Evolutionary conservation across 1,284 basidiomycete species (phyloP).

Genomic region (Cryptococcus depauperatus): DNA sequence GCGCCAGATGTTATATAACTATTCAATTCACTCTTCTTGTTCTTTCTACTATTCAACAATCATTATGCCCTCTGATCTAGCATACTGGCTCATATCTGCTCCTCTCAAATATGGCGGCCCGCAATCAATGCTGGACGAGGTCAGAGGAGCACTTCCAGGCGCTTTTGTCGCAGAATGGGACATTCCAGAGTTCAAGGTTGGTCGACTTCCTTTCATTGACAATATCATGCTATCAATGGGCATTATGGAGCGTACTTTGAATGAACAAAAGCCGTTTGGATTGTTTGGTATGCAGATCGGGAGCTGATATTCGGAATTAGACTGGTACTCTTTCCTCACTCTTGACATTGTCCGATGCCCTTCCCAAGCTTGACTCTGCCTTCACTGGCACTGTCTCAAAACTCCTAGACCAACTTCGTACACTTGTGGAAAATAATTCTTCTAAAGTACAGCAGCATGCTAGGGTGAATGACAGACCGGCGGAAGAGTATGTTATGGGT

Average conservation of each 20-base stretch:
- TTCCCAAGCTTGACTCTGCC: conserved; percentile 84
- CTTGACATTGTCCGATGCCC: conserved; percentile 79
- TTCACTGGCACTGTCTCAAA: conserved; percentile 85
- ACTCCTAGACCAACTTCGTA: conserved; percentile 87
- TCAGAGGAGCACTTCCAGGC: conserved; percentile 40
- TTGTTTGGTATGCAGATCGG: background rate
- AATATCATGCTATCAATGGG: background rate
- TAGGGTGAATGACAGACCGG: conserved; percentile 65
- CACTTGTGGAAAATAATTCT: conserved; percentile 81
- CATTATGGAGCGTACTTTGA: too few species aligned
- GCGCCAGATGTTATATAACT: too few species aligned
- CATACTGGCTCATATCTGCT: conserved; percentile 52
- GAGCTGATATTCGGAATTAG: conserved; percentile 47
- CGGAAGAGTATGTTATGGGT: conserved; percentile 66
- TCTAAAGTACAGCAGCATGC: conserved; percentile 69
- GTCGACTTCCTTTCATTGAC: conserved; percentile 10
- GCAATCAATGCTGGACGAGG: conserved; percentile 46
- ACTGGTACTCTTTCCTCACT: conserved; percentile 90
- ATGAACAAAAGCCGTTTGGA: background rate
- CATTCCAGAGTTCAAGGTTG: conserved; percentile 45
- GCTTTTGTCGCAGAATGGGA: conserved; percentile 39
- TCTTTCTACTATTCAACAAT: too few species aligned
- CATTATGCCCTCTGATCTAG: conserved; percentile 51
- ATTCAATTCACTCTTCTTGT: too few species aligned
- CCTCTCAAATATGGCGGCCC: conserved; percentile 49